Evolutionary conservation across 202 grass and related monocot species (phyloP), one percentile per base, ranked within the genome.

Genomic region (Setaria italica): DNA sequence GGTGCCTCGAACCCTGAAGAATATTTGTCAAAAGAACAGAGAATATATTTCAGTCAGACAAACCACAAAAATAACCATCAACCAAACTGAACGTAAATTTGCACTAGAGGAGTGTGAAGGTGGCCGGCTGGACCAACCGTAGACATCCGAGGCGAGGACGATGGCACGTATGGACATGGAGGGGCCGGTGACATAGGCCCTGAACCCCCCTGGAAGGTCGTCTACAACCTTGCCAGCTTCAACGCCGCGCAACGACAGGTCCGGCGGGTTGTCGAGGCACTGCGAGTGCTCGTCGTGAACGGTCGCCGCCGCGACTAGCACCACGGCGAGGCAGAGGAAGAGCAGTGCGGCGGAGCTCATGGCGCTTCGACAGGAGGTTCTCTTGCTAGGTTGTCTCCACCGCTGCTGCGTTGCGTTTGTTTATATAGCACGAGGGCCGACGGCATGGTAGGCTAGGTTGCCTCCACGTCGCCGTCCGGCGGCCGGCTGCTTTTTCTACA

Each of bases 1-100:
- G 82, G 76, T n/a, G 77, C 77, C 67, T 89, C 32, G 12, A 85
- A 89, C 39, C 87, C 87, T 85, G 82, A 17, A 59, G 17, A 78
- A 51, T 30, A 72, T 72, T 30, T 49, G 3, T 17, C 29, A 6
- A 72, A 72, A 72, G 2, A 72, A 17, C 45, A 50, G 25, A 72
- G 1, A 50, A 16, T 17, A 33, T 6, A 33, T 73, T 9, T 4
- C 11, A 9, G 25, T 73, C 7, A 73, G 70, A 15, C 7, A 1
- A 5, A 33, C 14, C 0, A 29, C 5, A 68, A 10, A 17, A 20
- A 68, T 12, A 47, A 48, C 21, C 58, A n/a, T 41, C 25, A 66
- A 42, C 15, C 7, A 1, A 42, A 48, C n/a, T 16, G 7, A 72
- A 29, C 11, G 6, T 32, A 45, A 72, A 49, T 30, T 49, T 9